These are phyloP conservation scores for Populus tremula DNA, from an alignment of 345 rosid genomes.

Conservation along the genomic window DNA sequence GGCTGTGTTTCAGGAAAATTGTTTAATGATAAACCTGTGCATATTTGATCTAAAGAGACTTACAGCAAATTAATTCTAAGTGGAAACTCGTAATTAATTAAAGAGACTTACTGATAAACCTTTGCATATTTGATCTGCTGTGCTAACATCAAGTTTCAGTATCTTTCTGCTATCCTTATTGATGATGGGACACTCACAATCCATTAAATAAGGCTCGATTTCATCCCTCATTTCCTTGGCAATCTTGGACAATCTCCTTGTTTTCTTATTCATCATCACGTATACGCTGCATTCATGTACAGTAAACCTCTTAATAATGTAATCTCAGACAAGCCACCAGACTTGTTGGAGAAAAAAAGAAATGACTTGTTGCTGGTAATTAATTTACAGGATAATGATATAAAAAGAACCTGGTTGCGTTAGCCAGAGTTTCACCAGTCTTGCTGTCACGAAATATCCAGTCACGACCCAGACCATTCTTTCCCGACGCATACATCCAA, in stretches of 20 bases:
- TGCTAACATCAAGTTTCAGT: neutral
- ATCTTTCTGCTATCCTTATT: neutral
- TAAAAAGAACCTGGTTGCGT: conserved; percentile 16
- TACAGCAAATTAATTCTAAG: too few species aligned
- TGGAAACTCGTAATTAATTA: neutral
- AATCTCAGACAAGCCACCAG: too few species aligned
- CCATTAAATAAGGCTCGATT: conserved; percentile 4
- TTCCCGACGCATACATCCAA: conserved; percentile 20
- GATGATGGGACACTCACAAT: conserved; percentile 3
- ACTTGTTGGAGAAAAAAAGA: too few species aligned
- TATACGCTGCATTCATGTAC: conserved; percentile 7
- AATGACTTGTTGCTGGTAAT: too few species aligned
- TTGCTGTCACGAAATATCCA: conserved; percentile 19
- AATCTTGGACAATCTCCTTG: conserved; percentile 23
- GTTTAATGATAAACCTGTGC: too few species aligned
- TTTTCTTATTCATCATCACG: conserved; percentile 31
- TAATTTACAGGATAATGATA: too few species aligned
- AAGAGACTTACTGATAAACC: conserved; percentile 6
- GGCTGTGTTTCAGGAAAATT: conserved; percentile 9
- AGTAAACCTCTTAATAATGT: too few species aligned
- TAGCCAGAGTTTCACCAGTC: conserved; percentile 19
- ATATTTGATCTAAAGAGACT: too few species aligned
- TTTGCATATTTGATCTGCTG: conserved; percentile 11
- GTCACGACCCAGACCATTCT: conserved; percentile 5
- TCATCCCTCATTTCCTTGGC: conserved; percentile 18